Evolutionary conservation across 208 protist species (phyloP).

Genomic region (Leishmania major): DNA sequence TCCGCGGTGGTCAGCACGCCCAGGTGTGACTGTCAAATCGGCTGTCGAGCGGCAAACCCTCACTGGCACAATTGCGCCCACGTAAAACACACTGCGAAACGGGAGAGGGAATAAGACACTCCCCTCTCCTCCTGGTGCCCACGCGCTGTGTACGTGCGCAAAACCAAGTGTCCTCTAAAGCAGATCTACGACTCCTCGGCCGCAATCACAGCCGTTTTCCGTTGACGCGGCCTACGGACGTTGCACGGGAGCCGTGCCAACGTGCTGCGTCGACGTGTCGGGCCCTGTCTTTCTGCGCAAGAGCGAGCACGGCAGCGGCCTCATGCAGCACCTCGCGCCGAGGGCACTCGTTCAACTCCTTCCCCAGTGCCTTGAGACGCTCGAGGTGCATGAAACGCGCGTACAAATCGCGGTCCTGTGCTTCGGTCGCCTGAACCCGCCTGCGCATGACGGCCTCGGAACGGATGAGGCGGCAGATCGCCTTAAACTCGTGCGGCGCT

Average conservation of each 20-base stretch:
- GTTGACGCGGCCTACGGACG: not conserved
- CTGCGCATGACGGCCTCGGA: conserved; percentile 13
- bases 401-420: conserved; percentile 19
- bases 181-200: not conserved
- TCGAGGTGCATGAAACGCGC: conserved; percentile 17
- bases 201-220: not conserved
- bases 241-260: not conserved
- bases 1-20: not conserved
- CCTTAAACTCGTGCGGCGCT: conserved; percentile 15
- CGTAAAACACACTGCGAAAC: not conserved
- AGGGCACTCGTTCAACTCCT: conserved; percentile 2
- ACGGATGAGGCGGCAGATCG: conserved; percentile 12
- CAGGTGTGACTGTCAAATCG: not conserved
- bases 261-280: too few relatives aligned
- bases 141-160: too few relatives aligned
- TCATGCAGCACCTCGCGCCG: conserved; percentile 1
- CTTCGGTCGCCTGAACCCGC: conserved; percentile 7
- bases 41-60: not conserved
- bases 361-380: conserved; percentile 15
- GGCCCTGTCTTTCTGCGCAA: not conserved
- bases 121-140: not conserved
- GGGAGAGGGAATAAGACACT: not conserved
- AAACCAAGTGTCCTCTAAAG: not conserved
- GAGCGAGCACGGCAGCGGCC: not conserved
- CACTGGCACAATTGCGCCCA: not conserved